Percentiles rank a stretch among this genome's conserved stretches.
phyloP scores from a whole-genome alignment of 2,329 filamentous ascomycete species.

The Neofusicoccum cordaticola region DNA sequence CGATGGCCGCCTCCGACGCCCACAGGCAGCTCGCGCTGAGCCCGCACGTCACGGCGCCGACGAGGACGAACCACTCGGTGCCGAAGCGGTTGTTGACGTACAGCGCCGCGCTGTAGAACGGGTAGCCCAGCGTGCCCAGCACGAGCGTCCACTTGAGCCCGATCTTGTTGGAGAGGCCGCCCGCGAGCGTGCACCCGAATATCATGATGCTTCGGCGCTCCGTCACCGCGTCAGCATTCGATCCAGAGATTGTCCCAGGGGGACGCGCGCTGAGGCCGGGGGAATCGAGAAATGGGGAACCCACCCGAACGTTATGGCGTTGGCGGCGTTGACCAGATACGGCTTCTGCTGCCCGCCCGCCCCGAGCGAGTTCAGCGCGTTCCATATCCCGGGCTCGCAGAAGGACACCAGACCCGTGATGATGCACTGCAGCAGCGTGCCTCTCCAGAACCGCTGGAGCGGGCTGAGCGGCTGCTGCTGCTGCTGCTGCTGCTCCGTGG shows the following conservation, averaged over 20 bases:
- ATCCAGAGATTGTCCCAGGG: no score
- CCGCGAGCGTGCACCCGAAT: constrained; percentile 64
- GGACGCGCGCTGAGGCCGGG: no score
- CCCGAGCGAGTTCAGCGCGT: constrained; percentile 65
- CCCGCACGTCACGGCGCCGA: constrained; percentile 33
- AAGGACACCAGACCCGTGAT: constrained; percentile 46
- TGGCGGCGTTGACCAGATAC: constrained; percentile 66
- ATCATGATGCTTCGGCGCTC: constrained; percentile 59
- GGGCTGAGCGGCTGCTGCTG: not conserved
- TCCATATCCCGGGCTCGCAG: constrained; percentile 49
- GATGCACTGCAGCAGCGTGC: constrained; percentile 48
- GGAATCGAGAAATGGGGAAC: not conserved
- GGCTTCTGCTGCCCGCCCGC: constrained; percentile 65
- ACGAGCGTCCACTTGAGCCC: constrained; percentile 66
- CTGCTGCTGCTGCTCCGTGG: no score
- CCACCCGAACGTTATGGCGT: constrained; percentile 63
- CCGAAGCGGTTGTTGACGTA: constrained; percentile 32
- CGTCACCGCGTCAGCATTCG: no score
- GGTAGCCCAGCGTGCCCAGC: constrained; percentile 31
- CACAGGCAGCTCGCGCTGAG: constrained; percentile 38
- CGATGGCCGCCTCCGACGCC: constrained; percentile 43
- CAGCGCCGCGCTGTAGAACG: constrained; percentile 29
- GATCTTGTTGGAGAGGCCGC: constrained; percentile 62
- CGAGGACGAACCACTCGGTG: constrained; percentile 34
- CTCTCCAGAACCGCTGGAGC: constrained; percentile 37